Conservation (phyloP, 345 rosid species). For the Pistacia atlantica region DNA sequence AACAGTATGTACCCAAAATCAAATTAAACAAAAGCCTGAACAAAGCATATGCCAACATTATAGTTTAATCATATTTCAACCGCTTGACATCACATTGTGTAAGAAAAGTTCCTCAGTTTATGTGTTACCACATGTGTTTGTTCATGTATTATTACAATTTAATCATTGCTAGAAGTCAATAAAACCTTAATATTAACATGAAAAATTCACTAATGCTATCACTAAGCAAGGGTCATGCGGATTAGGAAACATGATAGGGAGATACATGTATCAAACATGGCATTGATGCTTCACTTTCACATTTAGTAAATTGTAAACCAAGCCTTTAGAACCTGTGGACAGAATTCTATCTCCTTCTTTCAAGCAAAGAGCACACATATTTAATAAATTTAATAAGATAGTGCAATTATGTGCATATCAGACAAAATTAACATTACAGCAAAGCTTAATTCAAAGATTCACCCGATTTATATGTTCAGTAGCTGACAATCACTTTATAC, state of each 20-base stretch:
- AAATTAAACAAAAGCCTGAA: not conserved
- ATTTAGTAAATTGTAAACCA: not conserved
- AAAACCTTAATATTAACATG: not conserved
- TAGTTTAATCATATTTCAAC: not conserved
- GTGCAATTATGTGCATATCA: not conserved
- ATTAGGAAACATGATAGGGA: not conserved
- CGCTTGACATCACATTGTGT: not conserved
- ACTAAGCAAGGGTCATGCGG: not conserved
- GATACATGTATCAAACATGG: not conserved
- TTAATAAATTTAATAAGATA: no score
- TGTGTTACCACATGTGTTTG: not conserved
- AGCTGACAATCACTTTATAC: conserved; percentile 5
- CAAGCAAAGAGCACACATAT: not conserved
- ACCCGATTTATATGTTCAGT: not conserved
- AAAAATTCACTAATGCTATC: not conserved
- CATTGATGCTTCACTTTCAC: not conserved
- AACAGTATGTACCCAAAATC: not conserved
- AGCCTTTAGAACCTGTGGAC: not conserved
- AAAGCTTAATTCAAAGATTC: not conserved
- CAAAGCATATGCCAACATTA: not conserved
- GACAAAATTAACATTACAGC: not conserved
- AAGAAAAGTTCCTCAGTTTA: not conserved
- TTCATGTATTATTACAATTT: no score
- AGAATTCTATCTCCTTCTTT: not conserved
- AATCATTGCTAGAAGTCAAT: not conserved